Evolutionary conservation across 495 filamentous ascomycete genomes (phyloP), one percentile per base, ranked within the genome.

Genomic region (Cercophora sp.): DNA sequence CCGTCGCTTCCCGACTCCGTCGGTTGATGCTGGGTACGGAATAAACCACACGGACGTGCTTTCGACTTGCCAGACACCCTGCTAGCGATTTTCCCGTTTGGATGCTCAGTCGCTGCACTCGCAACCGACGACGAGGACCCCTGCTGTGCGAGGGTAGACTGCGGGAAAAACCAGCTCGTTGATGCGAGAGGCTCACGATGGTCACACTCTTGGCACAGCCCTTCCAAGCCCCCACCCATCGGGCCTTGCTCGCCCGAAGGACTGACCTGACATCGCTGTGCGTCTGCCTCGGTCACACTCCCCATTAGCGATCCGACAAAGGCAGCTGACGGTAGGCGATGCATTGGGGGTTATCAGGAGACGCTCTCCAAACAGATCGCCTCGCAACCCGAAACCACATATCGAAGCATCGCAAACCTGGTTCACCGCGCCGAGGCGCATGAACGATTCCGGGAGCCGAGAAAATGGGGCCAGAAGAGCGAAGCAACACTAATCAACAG

Each of bases 221-320:
- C 37, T 41, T 25, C 8, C 48, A 15, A 15, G 34, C 35, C 25
- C 26, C 19, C 48, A 22, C 48, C 48, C 48, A 41, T 52, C 48
- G 48, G 48, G 48, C 37, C n/a, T 9, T 34, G 10, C 37, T 52
- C 37, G n/a, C 48, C 48, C 48, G 48, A 52, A 43, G 40, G 40
- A 43, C n/a, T n/a, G n/a, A n/a, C 40, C 40, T 25, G 22, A 43
- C 3, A 1, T 22, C 40, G 25, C 40, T 3, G 36, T 39, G 32
- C 13, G 10, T 44, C 18, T 16, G 32, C 18, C 32, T 36, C 18
- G 40, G 40, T 13, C 11, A 10, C n/a, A 44, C n/a, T 44, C 10
- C 41, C 41, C 22, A 24, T 15, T 5, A 19, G 20, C 22, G 22
- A 44, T n/a, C 15, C 22, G 29, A n/a, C 8, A 3, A 44, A 44